Evolutionary conservation across 208 protist species (phyloP).

Genomic region (Acanthamoeba lenticulata): DNA sequence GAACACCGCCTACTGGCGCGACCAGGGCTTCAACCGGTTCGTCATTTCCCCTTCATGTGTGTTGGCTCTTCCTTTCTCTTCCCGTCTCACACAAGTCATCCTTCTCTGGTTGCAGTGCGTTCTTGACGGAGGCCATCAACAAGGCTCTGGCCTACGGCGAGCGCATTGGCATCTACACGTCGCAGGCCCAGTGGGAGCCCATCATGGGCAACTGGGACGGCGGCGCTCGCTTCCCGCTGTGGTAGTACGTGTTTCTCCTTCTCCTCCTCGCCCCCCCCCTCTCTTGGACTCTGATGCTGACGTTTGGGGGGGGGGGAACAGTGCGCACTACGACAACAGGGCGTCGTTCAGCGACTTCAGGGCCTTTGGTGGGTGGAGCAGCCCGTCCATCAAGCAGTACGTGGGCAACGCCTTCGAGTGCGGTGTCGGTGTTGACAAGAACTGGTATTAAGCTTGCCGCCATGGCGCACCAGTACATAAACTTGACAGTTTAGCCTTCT

Average conservation of each 20-base stretch:
- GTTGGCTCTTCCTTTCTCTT: background rate
- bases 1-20: conserved; percentile 3
- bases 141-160: background rate
- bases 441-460: too few species aligned
- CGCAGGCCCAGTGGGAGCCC: conserved; percentile 5
- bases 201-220: conserved; percentile 60
- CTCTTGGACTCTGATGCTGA: too few species aligned
- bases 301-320: too few species aligned
- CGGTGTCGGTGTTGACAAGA: conserved; percentile 51
- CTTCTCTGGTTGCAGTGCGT: background rate
- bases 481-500: too few species aligned
- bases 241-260: conserved; percentile 38
- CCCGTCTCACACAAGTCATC: too few species aligned
- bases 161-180: conserved; percentile 34
- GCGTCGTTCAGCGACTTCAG: conserved; percentile 44
- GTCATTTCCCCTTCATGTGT: background rate
- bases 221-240: conserved; percentile 34
- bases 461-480: too few species aligned
- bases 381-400: conserved; percentile 59
- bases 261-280: background rate
- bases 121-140: conserved; percentile 24
- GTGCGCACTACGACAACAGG: conserved; percentile 59
- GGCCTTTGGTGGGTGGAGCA: conserved; percentile 23
- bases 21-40: conserved; percentile 60
- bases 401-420: background rate